A percentile compares a stretch with the other conserved stretches of the same genome.
Conservation (phyloP, 305 asterid species). For the Plantago coronopus region DNA sequence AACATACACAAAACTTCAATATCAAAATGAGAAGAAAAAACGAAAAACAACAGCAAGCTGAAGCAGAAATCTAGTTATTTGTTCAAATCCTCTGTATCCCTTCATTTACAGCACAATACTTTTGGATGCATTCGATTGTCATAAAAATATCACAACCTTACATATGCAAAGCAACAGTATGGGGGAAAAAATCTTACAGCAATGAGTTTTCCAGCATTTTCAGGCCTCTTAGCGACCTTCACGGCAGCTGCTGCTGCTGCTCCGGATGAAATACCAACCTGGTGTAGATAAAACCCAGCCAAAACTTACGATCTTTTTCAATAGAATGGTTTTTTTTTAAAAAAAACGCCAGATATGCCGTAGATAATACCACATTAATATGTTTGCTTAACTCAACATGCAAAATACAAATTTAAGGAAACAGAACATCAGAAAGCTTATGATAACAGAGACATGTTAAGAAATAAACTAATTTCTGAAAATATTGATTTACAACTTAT, state of each 20-base stretch:
- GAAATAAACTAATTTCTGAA: not conserved
- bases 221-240: constrained; percentile 81
- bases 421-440: not conserved
- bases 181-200: constrained; percentile 44
- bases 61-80: not conserved
- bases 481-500: too few species aligned
- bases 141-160: too few species aligned
- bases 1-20: constrained; percentile 1
- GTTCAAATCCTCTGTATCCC: too few species aligned
- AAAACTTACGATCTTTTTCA: not conserved
- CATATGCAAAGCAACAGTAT: too few species aligned
- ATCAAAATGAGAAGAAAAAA: constrained; percentile 12
- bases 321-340: too few species aligned
- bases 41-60: not conserved
- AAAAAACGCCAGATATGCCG: not conserved
- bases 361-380: not conserved
- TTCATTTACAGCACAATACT: too few species aligned
- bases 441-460: not conserved
- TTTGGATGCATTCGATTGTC: too few species aligned
- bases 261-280: constrained; percentile 99
- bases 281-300: constrained; percentile 18
- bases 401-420: too few species aligned
- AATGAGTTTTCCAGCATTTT: constrained; percentile 95
- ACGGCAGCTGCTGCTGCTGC: constrained; percentile 98
- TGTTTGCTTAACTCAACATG: too few species aligned